These are phyloP conservation scores for Flammula alnicola DNA, from an alignment of 1,284 basidiomycete genomes.

Conservation along the genomic window DNA sequence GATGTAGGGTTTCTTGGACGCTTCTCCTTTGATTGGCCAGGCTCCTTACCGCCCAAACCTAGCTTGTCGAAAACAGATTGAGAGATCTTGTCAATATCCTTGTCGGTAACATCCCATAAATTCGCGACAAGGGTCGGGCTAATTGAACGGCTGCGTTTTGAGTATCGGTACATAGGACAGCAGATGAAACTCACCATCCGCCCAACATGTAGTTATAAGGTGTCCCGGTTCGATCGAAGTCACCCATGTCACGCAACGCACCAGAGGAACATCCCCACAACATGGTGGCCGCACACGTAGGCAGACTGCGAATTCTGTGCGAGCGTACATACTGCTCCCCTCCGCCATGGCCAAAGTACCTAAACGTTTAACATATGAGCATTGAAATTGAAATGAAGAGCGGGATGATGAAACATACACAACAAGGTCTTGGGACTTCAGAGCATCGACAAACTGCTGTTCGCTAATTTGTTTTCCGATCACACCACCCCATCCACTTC, in stretches of 20 bases:
- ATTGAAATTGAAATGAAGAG: background rate
- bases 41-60: constrained; percentile 51
- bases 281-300: constrained; percentile 91
- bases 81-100: constrained; percentile 94
- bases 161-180: constrained; percentile 1
- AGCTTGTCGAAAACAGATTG: constrained; percentile 83
- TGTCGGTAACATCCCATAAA: constrained; percentile 98
- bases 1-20: constrained; percentile 25
- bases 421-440: constrained; percentile 78
- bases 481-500: constrained; percentile 84
- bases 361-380: constrained; percentile 36
- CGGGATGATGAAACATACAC: constrained; percentile 62
- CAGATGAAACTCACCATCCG: constrained; percentile 74
- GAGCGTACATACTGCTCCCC: constrained; percentile 94
- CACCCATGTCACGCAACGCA: constrained; percentile 85
- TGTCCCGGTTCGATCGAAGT: constrained; percentile 91
- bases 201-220: constrained; percentile 96
- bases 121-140: constrained; percentile 94
- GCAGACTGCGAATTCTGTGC: constrained; percentile 81
- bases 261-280: constrained; percentile 99
- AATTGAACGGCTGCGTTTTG: constrained; percentile 7
- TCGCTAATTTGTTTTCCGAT: constrained; percentile 80
- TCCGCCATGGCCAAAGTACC: constrained; percentile 97
- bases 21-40: constrained; percentile 24
- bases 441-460: constrained; percentile 75